Conservation (phyloP, 2,329 filamentous ascomycete species). For the Chalara sp. region DNA sequence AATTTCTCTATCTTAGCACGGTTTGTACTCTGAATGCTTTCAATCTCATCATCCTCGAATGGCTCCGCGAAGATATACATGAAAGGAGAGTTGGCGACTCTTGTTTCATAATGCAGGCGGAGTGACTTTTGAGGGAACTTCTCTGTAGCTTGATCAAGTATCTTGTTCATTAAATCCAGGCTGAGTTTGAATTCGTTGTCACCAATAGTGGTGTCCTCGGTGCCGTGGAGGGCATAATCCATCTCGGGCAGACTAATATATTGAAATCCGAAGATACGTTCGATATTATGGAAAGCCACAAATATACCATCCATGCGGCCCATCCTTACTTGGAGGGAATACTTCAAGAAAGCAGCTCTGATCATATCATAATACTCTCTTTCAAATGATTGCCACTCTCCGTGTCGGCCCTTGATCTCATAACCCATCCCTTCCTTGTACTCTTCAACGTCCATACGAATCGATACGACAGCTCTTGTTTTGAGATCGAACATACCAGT, state of each 20-base stretch:
- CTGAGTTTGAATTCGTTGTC: slow-evolving; percentile 83
- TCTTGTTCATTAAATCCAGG: slow-evolving; percentile 68
- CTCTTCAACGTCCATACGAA: slow-evolving; percentile 76
- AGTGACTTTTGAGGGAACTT: slow-evolving; percentile 72
- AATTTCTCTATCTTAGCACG: slow-evolving; percentile 61
- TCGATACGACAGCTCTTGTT: slow-evolving; percentile 82
- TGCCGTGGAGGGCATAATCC: slow-evolving; percentile 84
- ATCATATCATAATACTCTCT: slow-evolving; percentile 98
- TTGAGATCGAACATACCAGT: slow-evolving; percentile 95
- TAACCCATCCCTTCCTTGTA: slow-evolving; percentile 76
- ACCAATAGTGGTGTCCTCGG: slow-evolving; percentile 58
- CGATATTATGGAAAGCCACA: slow-evolving; percentile 90
- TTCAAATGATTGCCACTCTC: slow-evolving; percentile 86
- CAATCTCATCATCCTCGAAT: slow-evolving; percentile 64
- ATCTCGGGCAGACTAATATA: slow-evolving; percentile 84
- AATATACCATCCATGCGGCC: slow-evolving; percentile 99
- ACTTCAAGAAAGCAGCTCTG: slow-evolving; percentile 88
- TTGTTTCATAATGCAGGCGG: slow-evolving; percentile 76
- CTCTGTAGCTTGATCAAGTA: slow-evolving; percentile 67
- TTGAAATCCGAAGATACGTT: slow-evolving; percentile 96
- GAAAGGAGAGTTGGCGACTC: slow-evolving; percentile 47
- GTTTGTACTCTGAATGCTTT: slow-evolving; percentile 63
- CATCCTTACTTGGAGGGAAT: slow-evolving; percentile 93
- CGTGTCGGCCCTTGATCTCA: slow-evolving; percentile 70
- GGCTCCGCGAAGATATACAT: slow-evolving; percentile 92